Evolutionary conservation across 768 basidiomycete species (phyloP).

Genomic region (Daedaleopsis nitida): DNA sequence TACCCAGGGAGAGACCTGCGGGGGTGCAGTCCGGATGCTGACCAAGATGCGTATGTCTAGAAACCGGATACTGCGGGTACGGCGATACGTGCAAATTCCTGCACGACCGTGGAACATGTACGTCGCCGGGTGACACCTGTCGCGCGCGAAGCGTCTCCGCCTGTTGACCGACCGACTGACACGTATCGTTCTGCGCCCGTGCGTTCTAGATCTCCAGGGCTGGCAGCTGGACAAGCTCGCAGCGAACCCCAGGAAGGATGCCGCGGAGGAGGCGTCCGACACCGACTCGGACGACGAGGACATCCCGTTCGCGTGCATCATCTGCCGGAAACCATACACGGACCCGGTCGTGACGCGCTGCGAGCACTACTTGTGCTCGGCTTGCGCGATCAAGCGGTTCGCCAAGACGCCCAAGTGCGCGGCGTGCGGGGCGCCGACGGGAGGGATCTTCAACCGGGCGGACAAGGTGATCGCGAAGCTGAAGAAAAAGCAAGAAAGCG

Average conservation of each 20-base stretch:
- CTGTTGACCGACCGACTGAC: no score
- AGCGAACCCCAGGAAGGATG: constrained; percentile 67
- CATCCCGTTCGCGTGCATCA: constrained; percentile 97
- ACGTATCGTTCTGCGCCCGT: neutral
- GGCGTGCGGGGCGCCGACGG: constrained; percentile 91
- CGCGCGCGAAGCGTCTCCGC: no score
- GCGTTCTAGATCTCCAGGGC: constrained; percentile 78
- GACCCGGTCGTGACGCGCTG: constrained; percentile 96
- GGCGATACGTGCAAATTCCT: constrained; percentile 99
- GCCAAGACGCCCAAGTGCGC: constrained; percentile 94
- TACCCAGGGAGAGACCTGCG: constrained; percentile 17
- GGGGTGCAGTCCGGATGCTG: constrained; percentile 13
- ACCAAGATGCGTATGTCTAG: constrained; percentile 40
- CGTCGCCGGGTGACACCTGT: constrained; percentile 35
- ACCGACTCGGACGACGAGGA: constrained; percentile 81
- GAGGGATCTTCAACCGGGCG: constrained; percentile 94
- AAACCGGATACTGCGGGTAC: constrained; percentile 98
- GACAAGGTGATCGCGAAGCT: constrained; percentile 91
- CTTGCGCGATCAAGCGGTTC: constrained; percentile 94
- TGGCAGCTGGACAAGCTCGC: constrained; percentile 98
- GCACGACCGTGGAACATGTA: constrained; percentile 95
- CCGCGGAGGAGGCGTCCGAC: constrained; percentile 58
- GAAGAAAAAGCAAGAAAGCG: constrained; percentile 68
- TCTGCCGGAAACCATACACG: constrained; percentile 92
- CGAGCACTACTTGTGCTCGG: constrained; percentile 94